phyloP scores from a whole-genome alignment of 2,329 filamentous ascomycete genomes.

The Sclerotinia spermophila region DNA sequence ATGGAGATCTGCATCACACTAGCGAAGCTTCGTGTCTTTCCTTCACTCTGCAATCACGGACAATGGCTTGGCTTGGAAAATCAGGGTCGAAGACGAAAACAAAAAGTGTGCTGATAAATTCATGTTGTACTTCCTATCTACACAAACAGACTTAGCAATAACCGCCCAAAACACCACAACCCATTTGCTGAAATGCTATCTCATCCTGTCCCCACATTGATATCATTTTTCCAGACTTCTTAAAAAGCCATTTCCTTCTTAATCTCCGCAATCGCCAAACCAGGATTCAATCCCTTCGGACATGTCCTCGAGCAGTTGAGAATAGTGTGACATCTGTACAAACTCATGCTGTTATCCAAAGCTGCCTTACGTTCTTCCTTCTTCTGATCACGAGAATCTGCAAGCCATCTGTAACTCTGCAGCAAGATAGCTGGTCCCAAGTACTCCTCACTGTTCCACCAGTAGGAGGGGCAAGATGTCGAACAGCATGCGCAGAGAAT shows the following conservation, averaged over 20 bases:
- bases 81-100: not conserved
- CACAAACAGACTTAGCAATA: constrained; percentile 18
- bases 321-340: constrained; percentile 99
- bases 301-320: constrained; percentile 97
- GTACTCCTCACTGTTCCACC: constrained; percentile 99
- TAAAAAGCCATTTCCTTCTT: constrained; percentile 86
- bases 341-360: constrained; percentile 96
- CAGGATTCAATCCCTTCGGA: constrained; percentile 97
- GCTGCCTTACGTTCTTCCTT: constrained; percentile 83
- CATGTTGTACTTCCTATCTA: constrained; percentile 18
- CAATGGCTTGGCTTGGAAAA: not conserved
- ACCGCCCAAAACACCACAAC: constrained; percentile 16
- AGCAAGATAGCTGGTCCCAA: constrained; percentile 94
- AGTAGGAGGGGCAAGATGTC: constrained; percentile 99
- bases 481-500: constrained; percentile 99
- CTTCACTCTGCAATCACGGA: not conserved
- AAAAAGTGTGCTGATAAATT: constrained; percentile 9
- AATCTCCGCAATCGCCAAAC: constrained; percentile 91
- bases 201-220: constrained; percentile 1
- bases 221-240: constrained; percentile 17
- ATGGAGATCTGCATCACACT: not conserved
- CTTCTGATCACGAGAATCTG: constrained; percentile 89
- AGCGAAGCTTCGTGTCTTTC: not conserved
- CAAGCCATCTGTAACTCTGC: constrained; percentile 97
- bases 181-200: constrained; percentile 5